These are phyloP conservation scores for Candida krabiensis DNA, from an alignment of 805 yeast species.

Conservation along the genomic window DNA sequence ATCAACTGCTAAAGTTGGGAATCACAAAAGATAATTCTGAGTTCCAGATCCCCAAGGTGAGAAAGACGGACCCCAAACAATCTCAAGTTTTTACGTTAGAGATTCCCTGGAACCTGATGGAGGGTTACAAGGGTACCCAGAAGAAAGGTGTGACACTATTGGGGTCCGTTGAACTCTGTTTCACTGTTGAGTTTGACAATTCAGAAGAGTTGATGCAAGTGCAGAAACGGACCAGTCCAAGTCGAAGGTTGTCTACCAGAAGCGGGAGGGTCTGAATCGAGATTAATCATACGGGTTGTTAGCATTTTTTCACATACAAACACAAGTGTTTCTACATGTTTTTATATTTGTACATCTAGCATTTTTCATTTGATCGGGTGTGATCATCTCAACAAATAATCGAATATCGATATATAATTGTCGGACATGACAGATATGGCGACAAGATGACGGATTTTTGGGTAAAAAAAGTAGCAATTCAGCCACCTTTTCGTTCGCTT, in stretches of 20 bases:
- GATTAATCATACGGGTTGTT: too few species aligned
- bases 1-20: too few species aligned
- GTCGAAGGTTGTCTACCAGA: slow-evolving; percentile 2
- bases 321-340: too few species aligned
- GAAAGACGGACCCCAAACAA: slow-evolving; percentile 1
- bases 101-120: slow-evolving; percentile 52
- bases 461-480: slow-evolving; percentile 2
- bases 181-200: slow-evolving; percentile 6
- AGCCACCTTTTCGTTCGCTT: slow-evolving; percentile 54
- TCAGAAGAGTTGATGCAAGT: slow-evolving; percentile 5
- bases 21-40: slow-evolving; percentile 2
- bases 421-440: too few species aligned
- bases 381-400: too few species aligned
- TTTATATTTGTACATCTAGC: too few species aligned
- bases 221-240: slow-evolving; percentile 3
- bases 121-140: slow-evolving; percentile 66
- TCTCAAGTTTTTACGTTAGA: slow-evolving; percentile 3
- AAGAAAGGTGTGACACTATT: slow-evolving; percentile 54
- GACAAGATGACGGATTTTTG: not conserved
- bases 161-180: slow-evolving; percentile 39
- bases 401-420: too few species aligned
- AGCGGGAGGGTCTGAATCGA: too few species aligned
- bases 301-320: too few species aligned
- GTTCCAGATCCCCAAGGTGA: slow-evolving; percentile 4
- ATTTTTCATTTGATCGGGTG: too few species aligned